Base-by-base conservation (phyloP, 192 early-diverging fungal genomes). In the Pilobolus umbonatus region DNA sequence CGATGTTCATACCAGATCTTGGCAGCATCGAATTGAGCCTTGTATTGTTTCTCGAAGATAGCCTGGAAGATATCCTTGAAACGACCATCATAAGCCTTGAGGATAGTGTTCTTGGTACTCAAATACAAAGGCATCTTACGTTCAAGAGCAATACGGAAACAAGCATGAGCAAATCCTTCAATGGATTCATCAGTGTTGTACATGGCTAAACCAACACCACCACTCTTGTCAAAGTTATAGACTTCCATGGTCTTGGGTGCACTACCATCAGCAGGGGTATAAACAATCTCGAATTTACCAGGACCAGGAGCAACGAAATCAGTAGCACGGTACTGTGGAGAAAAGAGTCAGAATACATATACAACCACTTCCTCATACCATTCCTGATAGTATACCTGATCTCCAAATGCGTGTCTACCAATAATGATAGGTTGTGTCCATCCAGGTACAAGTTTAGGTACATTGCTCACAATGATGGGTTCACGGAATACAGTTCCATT, bases 51-150 rank as follows among this genome's bases (percentile, higher is more conserved):
- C 26, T 95, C 88, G 82, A 92, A 98, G 51, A 97, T 86, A 26
- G 80, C 80, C 49, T 87, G 73, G 77, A 98, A 98, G 62, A 98
- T 98, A 72, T 97, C 92, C 86, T 98, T 96, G 87, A 95, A 98
- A 67, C 92, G 85, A 35, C 94, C 96, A 72, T 98, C 96, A 75
- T 98, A 98, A 60, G 83, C 89, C 74, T 95, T 96, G 68, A 98
- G 81, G 59, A 98, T 96, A 17, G 96, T 98, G 76, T 95, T 96
- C 81, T 98, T 98, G 60, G 94, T 98, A 59, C 86, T 87, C 54
- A 98, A 76, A 76, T 96, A 98, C 70, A 98, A 78, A n/a, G 96
- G 96, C 88, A 91, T 83, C 72, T 90, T 85, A 76, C 90, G 89
- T 61, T 75, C 71, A 15, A 98, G 75, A 35, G 96, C 93, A 78